Conservation (phyloP, 2,329 filamentous ascomycete species). For the Simplicillium sp. region DNA sequence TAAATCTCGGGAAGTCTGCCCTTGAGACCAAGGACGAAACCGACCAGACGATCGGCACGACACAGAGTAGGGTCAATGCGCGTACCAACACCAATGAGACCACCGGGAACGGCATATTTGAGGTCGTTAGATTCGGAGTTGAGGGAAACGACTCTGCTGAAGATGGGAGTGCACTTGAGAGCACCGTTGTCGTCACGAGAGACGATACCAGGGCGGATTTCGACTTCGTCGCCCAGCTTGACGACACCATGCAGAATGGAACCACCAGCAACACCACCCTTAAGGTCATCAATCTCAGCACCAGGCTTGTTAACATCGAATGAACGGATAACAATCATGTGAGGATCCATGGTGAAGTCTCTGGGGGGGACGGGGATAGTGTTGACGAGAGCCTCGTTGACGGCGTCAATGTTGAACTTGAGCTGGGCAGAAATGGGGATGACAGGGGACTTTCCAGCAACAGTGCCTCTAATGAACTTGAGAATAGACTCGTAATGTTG, state of each 20-base stretch:
- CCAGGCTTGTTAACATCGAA: constrained; percentile 99
- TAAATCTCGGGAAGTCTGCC: constrained; percentile 94
- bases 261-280: constrained; percentile 97
- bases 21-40: constrained; percentile 92
- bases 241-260: constrained; percentile 93
- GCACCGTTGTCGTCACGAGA: constrained; percentile 88
- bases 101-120: constrained; percentile 95
- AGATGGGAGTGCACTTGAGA: constrained; percentile 95
- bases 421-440: constrained; percentile 96
- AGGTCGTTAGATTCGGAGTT: constrained; percentile 98
- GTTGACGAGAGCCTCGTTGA: constrained; percentile 92
- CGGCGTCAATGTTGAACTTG: constrained; percentile 98
- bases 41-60: constrained; percentile 96
- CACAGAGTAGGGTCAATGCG: constrained; percentile 95
- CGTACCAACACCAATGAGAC: constrained; percentile 96
- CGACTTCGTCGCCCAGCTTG: constrained; percentile 95
- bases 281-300: constrained; percentile 95
- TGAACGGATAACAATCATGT: constrained; percentile 98
- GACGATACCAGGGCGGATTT: constrained; percentile 97
- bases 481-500: constrained; percentile 95
- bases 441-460: constrained; percentile 88
- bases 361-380: constrained; percentile 87
- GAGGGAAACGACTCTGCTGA: constrained; percentile 86
- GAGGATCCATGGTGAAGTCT: constrained; percentile 85
- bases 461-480: constrained; percentile 96